Percentiles rank a stretch among this genome's conserved stretches.
phyloP scores from a whole-genome alignment of 352 stramenopile species.

The Phytopythium oedochilum region DNA sequence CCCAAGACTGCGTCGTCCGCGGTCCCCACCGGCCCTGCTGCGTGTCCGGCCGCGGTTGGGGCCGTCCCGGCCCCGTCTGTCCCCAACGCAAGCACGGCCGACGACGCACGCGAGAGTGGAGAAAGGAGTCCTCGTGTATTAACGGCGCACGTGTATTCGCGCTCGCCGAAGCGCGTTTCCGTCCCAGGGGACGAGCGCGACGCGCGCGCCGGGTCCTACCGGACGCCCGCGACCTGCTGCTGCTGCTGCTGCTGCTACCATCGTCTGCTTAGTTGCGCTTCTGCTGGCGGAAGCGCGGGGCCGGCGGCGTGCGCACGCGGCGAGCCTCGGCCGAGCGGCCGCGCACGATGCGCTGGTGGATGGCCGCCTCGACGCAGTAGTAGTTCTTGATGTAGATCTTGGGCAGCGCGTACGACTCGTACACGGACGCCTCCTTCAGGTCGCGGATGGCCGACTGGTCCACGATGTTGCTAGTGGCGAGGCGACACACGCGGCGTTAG shows the following conservation, averaged over 20 bases:
- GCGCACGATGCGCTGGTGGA: slow-evolving; percentile 99
- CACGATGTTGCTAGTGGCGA: slow-evolving; percentile 93
- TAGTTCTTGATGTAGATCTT: slow-evolving; percentile 99
- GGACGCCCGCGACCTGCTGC: background rate
- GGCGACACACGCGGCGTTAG: background rate
- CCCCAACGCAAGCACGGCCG: background rate
- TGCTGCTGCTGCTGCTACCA: slow-evolving; percentile 2
- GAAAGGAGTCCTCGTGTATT: slow-evolving; percentile 48
- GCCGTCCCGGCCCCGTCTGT: no score
- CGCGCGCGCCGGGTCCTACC: slow-evolving; percentile 1
- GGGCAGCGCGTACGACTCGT: slow-evolving; percentile 98
- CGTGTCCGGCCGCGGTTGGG: no score
- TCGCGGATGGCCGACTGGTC: slow-evolving; percentile 98
- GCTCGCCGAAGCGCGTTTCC: background rate
- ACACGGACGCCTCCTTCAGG: slow-evolving; percentile 97
- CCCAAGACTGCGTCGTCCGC: no score
- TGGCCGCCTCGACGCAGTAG: slow-evolving; percentile 98
- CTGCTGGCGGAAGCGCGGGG: slow-evolving; percentile 65
- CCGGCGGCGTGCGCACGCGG: slow-evolving; percentile 92
- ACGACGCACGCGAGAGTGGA: slow-evolving; percentile 11
- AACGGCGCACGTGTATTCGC: slow-evolving; percentile 14
- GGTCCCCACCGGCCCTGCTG: no score
- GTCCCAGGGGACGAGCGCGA: background rate
- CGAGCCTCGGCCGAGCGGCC: slow-evolving; percentile 92
- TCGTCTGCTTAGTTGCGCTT: slow-evolving; percentile 50